Conservation (phyloP, 2,329 filamentous ascomycete species). For the Aureobasidium sp. region DNA sequence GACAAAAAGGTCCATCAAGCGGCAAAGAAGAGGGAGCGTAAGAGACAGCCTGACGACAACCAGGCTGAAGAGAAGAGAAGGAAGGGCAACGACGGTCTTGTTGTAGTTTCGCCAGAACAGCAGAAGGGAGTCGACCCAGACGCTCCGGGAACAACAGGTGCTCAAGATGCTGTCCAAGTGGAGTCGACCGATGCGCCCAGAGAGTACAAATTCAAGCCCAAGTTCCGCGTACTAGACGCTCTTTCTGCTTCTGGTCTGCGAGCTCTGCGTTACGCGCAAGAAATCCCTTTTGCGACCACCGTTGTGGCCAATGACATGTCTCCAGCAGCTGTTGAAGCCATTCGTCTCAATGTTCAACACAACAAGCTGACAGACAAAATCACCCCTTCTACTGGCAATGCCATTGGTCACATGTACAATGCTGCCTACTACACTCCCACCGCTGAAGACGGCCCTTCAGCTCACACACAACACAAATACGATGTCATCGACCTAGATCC, state of each 20-base stretch:
- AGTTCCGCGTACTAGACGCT: constrained; percentile 85
- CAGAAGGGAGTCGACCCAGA: constrained; percentile 20
- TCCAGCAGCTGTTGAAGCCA: constrained; percentile 46
- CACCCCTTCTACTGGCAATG: constrained; percentile 69
- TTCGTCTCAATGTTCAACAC: constrained; percentile 76
- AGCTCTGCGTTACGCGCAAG: constrained; percentile 83
- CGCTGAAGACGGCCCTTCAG: constrained; percentile 23
- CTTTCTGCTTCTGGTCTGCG: constrained; percentile 89
- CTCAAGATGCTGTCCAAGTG: neutral
- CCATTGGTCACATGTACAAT: constrained; percentile 84
- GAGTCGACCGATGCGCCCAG: neutral
- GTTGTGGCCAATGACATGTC: constrained; percentile 80
- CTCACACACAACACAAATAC: constrained; percentile 51
- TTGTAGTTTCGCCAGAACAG: constrained; percentile 9
- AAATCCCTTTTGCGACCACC: constrained; percentile 64
- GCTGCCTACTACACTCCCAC: constrained; percentile 26
- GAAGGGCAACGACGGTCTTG: constrained; percentile 21
- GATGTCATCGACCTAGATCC: constrained; percentile 96
- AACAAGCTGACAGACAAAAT: constrained; percentile 70
- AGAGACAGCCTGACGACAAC: constrained; percentile 28
- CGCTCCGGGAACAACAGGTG: constrained; percentile 17
- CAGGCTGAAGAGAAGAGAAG: constrained; percentile 34
- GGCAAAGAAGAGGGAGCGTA: constrained; percentile 19
- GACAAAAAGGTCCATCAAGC: constrained; percentile 14
- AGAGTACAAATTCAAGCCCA: constrained; percentile 27